A percentile compares a stretch with the other conserved stretches of the same genome.
Conservation (phyloP, 176 grass and related monocot species). For the Echinochloa phyllopogon region DNA sequence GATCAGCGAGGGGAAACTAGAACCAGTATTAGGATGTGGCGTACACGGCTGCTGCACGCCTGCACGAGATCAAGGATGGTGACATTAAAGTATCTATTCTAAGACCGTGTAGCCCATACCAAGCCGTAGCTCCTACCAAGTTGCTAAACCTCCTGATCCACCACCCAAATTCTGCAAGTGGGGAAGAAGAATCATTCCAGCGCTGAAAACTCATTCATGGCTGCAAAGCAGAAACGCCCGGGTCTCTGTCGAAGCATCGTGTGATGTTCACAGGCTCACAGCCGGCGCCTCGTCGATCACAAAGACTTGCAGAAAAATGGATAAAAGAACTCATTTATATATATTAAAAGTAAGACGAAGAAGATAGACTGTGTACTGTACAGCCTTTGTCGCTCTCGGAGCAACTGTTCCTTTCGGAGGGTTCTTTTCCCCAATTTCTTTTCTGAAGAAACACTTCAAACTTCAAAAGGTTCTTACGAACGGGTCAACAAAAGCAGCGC, state of each 20-base stretch:
- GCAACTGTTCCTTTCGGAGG: neutral
- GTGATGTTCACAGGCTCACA: slow-evolving; percentile 22
- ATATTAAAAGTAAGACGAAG: no score
- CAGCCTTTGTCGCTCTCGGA: neutral
- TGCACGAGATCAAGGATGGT: neutral
- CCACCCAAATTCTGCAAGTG: neutral
- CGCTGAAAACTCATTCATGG: neutral
- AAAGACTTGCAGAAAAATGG: neutral
- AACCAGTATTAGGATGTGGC: slow-evolving; percentile 2
- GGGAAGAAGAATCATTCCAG: neutral
- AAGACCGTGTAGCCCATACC: neutral
- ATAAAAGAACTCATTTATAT: neutral
- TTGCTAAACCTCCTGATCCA: slow-evolving; percentile 20
- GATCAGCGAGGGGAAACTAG: neutral
- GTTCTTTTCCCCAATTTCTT: neutral
- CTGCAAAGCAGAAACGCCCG: neutral
- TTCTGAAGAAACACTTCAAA: no score
- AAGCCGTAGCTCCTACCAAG: neutral
- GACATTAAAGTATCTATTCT: slow-evolving; percentile 1
- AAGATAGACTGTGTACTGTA: neutral
- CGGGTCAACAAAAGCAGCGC: slow-evolving; percentile 34
- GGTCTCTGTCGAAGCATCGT: neutral
- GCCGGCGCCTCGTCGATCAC: neutral
- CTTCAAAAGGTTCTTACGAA: neutral
- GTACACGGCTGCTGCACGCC: slow-evolving; percentile 24